Evolutionary conservation across 768 basidiomycete species (phyloP), one percentile per base, ranked within the genome.

Genomic region (Exidia glandulosa): DNA sequence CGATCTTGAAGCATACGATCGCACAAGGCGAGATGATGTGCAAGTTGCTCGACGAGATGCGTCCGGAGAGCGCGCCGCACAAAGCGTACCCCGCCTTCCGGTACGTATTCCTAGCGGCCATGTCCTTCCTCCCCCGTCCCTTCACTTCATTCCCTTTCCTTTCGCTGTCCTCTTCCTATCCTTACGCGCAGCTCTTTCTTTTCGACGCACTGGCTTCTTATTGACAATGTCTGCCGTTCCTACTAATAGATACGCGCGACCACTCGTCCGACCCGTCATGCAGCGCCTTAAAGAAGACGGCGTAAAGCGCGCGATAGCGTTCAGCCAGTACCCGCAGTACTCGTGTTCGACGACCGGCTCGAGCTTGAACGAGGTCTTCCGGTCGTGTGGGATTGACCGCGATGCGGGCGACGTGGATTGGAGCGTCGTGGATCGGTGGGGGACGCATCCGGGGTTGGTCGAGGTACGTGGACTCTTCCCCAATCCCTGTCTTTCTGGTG

Each of bases 351-450:
- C 96, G 12, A 98, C 96, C 0, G 96, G 96, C 57, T 96, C 94
- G 74, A 94, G 91, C 70, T 69, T 99, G 68, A 99, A 98, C 67
- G 96, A 99, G 71, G 74, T 99, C 30, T 94, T 82, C 67, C 76
- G 87, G 59, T 63, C 64, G 69, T 75, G 73, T 66, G 81, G 82
- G 57, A 82, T 78, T 66, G 74, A 76, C 36, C 86, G 85, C 31
- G 85, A 81, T 58, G 73, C 78, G 64, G 86, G 79, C 56, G 77
- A 77, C 55, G 76, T 99, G 27, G 82, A 92, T 67, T 99, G 96
- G 96, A 95, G 90, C 69, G 94, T 98, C 6, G 88, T 99, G 68
- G 96, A 99, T 74, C 82, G 96, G 30, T 99, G 96, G 96, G 94
- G 93, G 9, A 92, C 91, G 10, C 90, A 99, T 71, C 79, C 87